Evolutionary conservation across 176 grass and related monocot genomes (phyloP), one percentile per base, ranked within the genome.

Genomic region (Bothriochloa decipiens): DNA sequence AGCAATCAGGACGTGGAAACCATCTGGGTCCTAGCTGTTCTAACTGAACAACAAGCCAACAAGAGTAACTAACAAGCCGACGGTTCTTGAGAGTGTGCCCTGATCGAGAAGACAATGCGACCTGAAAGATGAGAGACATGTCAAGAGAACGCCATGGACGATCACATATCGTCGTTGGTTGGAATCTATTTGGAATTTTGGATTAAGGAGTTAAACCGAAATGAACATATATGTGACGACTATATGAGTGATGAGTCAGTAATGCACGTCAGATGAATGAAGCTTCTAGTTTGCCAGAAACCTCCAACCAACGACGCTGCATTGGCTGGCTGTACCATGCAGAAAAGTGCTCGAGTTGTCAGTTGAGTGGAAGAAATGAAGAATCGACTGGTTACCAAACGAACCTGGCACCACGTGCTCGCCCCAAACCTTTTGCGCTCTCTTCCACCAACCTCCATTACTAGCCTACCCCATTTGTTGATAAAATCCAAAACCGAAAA

Each of bases 401-500:
- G 43, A 18, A 39, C 22, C 13, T 37, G 45, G 66, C 67, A 82
- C 36, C 83, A 82, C 46, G 83, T 82, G 88, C 8, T 82, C 43
- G 55, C 70, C 33, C 33, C 8, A 80, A 79, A 66, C 26, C 61
- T 86, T 58, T 67, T 60, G 65, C 64, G 32, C 60, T 73, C 46
- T 49, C 60, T 61, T 68, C 74, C 80, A 64, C 26, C 11, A 11
- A 79, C 58, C 58, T 70, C 39, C 66, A 74, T 78, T 11, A 11
- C 42, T 43, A 3, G 17, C 11, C 39, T 8, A 16, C 16, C 61
- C 69, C 61, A 27, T 27, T 27, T 15, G 7, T 65, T 45, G 65
- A 75, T 83, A 68, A 68, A 86, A 83, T 86, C 84, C 84, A 90
- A 86, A n/a, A 68, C 8, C 28, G 0, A 79, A 83, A 86, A 68